Evolutionary conservation across 768 basidiomycete genomes (phyloP).

Genomic region (Dioszegia aurantiaca): DNA sequence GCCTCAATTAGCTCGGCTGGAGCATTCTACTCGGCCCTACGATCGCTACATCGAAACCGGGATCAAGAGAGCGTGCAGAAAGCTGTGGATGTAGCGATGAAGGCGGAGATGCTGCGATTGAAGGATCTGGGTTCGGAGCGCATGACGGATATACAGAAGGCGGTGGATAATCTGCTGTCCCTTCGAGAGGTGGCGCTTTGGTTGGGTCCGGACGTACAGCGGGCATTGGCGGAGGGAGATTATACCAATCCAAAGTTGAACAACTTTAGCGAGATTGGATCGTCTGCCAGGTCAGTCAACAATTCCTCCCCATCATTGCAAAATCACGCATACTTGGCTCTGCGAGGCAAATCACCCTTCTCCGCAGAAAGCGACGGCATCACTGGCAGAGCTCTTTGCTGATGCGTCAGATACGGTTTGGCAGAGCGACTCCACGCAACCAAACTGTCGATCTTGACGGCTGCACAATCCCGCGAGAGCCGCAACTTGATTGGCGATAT

Average conservation of each 20-base stretch:
- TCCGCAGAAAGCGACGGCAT: too few species aligned
- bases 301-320: too few species aligned
- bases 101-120: conserved; percentile 65
- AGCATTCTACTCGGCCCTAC: conserved; percentile 70
- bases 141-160: conserved; percentile 69
- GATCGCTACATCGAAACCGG: conserved; percentile 77
- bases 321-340: too few species aligned
- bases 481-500: conserved; percentile 67
- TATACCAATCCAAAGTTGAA: not conserved
- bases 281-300: conserved; percentile 27
- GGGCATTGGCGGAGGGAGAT: conserved; percentile 14
- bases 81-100: conserved; percentile 59
- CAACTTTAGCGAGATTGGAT: conserved; percentile 12
- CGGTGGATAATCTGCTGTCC: conserved; percentile 71
- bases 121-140: conserved; percentile 71
- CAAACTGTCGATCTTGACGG: conserved; percentile 74
- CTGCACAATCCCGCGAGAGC: conserved; percentile 63
- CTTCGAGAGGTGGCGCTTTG: conserved; percentile 72
- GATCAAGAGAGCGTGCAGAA: conserved; percentile 58
- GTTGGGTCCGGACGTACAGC: conserved; percentile 49
- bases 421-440: conserved; percentile 77
- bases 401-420: conserved; percentile 65
- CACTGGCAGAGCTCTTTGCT: too few species aligned
- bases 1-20: conserved; percentile 55
- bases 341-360: too few species aligned